Evolutionary conservation across 1,284 basidiomycete species (phyloP).

Genomic region (Cerioporus squamosus): DNA sequence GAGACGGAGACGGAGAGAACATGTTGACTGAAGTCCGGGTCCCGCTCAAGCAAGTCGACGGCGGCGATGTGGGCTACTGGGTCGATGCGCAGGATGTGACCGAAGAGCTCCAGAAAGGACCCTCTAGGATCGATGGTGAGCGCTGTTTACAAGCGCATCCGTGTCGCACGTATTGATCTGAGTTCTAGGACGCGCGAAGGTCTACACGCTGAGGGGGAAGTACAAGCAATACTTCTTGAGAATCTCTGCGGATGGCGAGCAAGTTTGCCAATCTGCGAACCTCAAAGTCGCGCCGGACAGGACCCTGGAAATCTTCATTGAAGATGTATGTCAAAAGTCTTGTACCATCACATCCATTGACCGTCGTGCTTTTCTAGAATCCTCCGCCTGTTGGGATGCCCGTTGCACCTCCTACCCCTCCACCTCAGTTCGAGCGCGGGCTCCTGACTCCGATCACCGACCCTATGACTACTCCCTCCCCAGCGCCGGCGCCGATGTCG

Average conservation of each 20-base stretch:
- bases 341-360: neutral
- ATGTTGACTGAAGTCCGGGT: conserved; percentile 70
- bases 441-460: conserved; percentile 24
- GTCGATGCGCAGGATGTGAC: conserved; percentile 67
- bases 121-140: conserved; percentile 69
- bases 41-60: conserved; percentile 46
- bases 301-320: conserved; percentile 40
- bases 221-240: conserved; percentile 74
- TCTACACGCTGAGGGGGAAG: conserved; percentile 67
- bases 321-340: conserved; percentile 26
- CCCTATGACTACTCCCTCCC: conserved; percentile 17
- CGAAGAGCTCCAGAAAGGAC: conserved; percentile 58
- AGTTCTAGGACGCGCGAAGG: conserved; percentile 64
- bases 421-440: conserved; percentile 15
- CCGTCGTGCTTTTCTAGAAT: conserved; percentile 2
- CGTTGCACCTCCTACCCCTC: conserved; percentile 3
- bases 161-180: neutral
- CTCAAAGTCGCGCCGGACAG: conserved; percentile 36
- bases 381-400: conserved; percentile 1
- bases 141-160: neutral
- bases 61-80: conserved; percentile 61
- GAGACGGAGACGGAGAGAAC: conserved; percentile 40
- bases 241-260: conserved; percentile 48
- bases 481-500: neutral
- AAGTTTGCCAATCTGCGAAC: conserved; percentile 37